phyloP scores from a whole-genome alignment of 805 yeast species.

The Kuraishia ogatae region DNA sequence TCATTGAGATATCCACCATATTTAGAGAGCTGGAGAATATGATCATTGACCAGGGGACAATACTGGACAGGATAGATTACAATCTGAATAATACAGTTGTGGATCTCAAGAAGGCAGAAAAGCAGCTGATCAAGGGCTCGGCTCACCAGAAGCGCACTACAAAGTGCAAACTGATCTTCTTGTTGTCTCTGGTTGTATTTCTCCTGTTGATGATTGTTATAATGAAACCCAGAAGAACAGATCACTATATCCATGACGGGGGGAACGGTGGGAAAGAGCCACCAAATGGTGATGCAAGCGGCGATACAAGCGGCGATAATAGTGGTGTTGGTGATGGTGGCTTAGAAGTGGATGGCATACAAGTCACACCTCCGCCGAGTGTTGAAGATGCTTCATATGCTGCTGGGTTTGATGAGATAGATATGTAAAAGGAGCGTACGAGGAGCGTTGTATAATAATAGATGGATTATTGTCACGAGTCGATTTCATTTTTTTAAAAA shows the following conservation, averaged over 20 bases:
- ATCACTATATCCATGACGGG: conserved; percentile 19
- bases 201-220: conserved; percentile 63
- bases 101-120: conserved; percentile 68
- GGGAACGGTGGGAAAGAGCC: background rate
- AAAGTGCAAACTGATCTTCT: conserved; percentile 80
- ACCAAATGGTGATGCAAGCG: background rate
- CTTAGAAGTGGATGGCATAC: background rate
- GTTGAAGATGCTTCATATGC: conserved; percentile 6
- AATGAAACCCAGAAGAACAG: conserved; percentile 43
- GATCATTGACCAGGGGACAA: conserved; percentile 92
- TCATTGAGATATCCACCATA: conserved; percentile 84
- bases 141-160: conserved; percentile 80
- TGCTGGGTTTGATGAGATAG: background rate
- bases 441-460: no score
- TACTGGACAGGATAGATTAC: conserved; percentile 89
- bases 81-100: conserved; percentile 75
- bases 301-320: background rate
- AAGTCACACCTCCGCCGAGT: conserved; percentile 1
- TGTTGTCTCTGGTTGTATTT: conserved; percentile 62
- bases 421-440: background rate
- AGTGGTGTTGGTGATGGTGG: background rate
- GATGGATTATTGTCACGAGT: background rate
- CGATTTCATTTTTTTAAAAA: background rate
- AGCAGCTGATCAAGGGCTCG: conserved; percentile 69
- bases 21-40: conserved; percentile 88